Evolutionary conservation across 352 stramenopile species (phyloP).

Genomic region (Thalassiosira livingstoniorum): DNA sequence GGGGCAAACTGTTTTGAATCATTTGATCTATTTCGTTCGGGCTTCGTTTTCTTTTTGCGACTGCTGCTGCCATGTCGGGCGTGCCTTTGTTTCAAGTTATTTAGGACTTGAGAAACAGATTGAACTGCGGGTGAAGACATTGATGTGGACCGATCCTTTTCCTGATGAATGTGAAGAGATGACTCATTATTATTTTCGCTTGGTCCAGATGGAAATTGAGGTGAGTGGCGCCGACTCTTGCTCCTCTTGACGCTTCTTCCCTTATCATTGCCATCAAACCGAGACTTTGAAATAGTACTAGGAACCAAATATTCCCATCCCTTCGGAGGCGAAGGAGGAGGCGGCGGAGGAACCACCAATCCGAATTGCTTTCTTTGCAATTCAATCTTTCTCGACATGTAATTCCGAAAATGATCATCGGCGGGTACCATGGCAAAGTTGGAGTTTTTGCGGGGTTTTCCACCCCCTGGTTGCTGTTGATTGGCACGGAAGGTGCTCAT

Average conservation of each 20-base stretch:
- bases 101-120: constrained; percentile 57
- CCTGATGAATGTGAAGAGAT: constrained; percentile 12
- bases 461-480: not conserved
- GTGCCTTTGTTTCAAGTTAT: constrained; percentile 57
- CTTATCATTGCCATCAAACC: too few species aligned
- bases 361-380: constrained; percentile 82
- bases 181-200: too few species aligned
- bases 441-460: constrained; percentile 9
- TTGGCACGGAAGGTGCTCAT: too few species aligned
- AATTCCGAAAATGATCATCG: constrained; percentile 82
- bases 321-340: constrained; percentile 20
- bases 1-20: constrained; percentile 5
- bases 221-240: too few species aligned
- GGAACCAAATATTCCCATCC: too few species aligned
- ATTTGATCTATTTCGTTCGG: too few species aligned
- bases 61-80: not conserved
- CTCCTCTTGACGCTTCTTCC: too few species aligned
- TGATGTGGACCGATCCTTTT: constrained; percentile 61
- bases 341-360: constrained; percentile 72
- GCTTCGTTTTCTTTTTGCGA: constrained; percentile 5
- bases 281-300: too few species aligned
- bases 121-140: constrained; percentile 27
- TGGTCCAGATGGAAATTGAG: too few species aligned
- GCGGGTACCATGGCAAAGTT: constrained; percentile 59
- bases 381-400: constrained; percentile 85